A percentile compares a stretch with the other conserved stretches of the same genome.
phyloP scores from a whole-genome alignment of 179 eudicot genomes.

The Beta lomatogona region DNA sequence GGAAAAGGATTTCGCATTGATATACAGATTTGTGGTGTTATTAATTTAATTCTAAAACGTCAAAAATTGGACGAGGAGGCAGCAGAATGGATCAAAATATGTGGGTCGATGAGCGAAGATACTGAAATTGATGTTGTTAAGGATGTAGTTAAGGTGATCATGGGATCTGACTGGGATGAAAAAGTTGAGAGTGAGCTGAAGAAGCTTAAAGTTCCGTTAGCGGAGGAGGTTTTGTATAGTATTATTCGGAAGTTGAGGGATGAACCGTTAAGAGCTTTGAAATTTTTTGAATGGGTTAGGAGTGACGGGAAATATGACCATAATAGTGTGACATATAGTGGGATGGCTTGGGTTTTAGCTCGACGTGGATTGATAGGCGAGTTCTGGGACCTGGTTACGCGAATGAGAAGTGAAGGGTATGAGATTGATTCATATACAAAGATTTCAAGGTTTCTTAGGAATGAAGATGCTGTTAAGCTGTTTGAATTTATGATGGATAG shows the following conservation, averaged over 20 bases:
- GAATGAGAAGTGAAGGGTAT: constrained; percentile 62
- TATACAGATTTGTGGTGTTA: constrained; percentile 36
- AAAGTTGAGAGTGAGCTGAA: constrained; percentile 54
- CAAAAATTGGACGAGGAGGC: constrained; percentile 44
- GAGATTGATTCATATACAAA: constrained; percentile 64
- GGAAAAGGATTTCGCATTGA: constrained; percentile 59
- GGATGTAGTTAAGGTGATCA: constrained; percentile 47
- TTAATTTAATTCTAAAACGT: constrained; percentile 36
- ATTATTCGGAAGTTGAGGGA: constrained; percentile 48
- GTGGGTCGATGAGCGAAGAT: constrained; percentile 43
- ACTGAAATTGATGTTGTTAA: constrained; percentile 42
- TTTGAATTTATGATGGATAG: constrained; percentile 93
- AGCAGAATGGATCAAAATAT: constrained; percentile 52
- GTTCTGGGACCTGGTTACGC: constrained; percentile 63
- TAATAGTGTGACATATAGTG: constrained; percentile 63
- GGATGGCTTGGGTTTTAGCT: constrained; percentile 60
- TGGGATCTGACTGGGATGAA: constrained; percentile 50
- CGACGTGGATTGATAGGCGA: constrained; percentile 49
- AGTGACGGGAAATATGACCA: constrained; percentile 49
- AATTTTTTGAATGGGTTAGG: constrained; percentile 67
- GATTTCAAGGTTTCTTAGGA: constrained; percentile 51
- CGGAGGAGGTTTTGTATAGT: constrained; percentile 61
- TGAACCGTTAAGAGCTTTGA: constrained; percentile 56
- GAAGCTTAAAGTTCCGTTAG: constrained; percentile 44
- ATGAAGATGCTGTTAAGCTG: constrained; percentile 65